These are phyloP conservation scores for Astrocystis sublimbata DNA, from an alignment of 495 filamentous ascomycete species.

Conservation along the genomic window DNA sequence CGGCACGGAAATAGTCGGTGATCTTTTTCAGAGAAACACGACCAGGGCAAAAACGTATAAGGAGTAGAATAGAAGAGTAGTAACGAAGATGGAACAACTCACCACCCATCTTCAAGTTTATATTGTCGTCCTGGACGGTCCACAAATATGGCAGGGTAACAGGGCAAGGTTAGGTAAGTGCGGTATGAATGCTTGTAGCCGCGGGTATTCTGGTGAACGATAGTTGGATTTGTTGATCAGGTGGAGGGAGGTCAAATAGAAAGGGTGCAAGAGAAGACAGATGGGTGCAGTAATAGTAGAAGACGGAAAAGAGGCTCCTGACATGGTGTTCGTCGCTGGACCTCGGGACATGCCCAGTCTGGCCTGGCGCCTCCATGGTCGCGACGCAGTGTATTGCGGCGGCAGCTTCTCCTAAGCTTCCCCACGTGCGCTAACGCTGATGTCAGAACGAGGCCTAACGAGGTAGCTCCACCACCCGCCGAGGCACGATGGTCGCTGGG, in stretches of 20 bases:
- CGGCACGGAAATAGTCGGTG: not conserved
- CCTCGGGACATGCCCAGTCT: constrained; percentile 24
- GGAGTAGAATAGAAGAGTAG: not conserved
- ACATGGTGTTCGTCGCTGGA: constrained; percentile 10
- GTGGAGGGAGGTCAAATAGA: too few relatives aligned
- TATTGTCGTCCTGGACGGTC: constrained; percentile 5
- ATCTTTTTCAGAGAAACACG: not conserved
- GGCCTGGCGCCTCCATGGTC: constrained; percentile 6
- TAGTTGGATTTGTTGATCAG: not conserved
- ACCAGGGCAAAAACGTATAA: not conserved
- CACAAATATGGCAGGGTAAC: constrained; percentile 8
- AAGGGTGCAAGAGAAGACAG: too few relatives aligned
- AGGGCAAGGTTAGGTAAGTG: too few relatives aligned
- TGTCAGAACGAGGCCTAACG: constrained; percentile 32
- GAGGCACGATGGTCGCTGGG: constrained; percentile 22
- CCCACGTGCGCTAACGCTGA: constrained; percentile 23
- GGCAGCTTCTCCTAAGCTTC: constrained; percentile 11
- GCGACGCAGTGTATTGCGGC: constrained; percentile 12
- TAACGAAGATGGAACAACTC: constrained; percentile 13
- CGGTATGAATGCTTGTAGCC: not conserved
- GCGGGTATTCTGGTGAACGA: constrained; percentile 8
- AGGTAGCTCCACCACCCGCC: constrained; percentile 23
- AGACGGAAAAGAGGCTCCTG: not conserved
- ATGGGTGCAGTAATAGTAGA: too few relatives aligned
- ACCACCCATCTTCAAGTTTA: constrained; percentile 33